Percentiles rank a stretch among this genome's conserved stretches.
Conservation (phyloP, 2,329 filamentous ascomycete species). For the Diaporthe sp. region DNA sequence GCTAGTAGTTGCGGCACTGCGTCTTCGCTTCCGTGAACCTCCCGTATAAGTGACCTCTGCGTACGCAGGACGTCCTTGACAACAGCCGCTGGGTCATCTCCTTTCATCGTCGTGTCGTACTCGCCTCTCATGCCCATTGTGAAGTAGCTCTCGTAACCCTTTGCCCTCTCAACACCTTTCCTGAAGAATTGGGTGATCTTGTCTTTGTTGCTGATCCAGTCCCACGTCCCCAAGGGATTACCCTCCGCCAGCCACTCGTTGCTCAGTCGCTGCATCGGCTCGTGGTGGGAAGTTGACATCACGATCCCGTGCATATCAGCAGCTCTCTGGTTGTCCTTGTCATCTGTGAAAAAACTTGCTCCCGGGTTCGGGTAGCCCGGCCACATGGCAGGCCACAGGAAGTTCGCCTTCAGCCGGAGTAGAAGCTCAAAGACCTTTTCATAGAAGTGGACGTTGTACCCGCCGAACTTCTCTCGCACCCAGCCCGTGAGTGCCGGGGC, state of each 20-base stretch:
- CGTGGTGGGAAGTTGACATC: constrained; percentile 75
- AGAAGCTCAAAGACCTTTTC: constrained; percentile 74
- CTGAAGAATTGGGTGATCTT: constrained; percentile 71
- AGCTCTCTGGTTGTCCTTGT: constrained; percentile 68
- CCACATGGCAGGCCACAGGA: constrained; percentile 79
- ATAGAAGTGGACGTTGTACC: constrained; percentile 68
- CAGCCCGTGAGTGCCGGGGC: constrained; percentile 63
- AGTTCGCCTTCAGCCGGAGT: constrained; percentile 73
- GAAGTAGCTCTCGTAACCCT: constrained; percentile 70
- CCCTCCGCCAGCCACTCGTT: constrained; percentile 58
- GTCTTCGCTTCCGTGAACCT: constrained; percentile 62
- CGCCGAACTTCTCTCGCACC: constrained; percentile 38
- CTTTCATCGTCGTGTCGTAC: constrained; percentile 66
- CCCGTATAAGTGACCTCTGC: constrained; percentile 67
- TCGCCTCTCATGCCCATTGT: constrained; percentile 73
- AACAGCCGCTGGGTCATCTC: constrained; percentile 64
- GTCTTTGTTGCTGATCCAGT: constrained; percentile 69
- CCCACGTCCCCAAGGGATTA: constrained; percentile 66
- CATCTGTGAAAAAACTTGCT: constrained; percentile 74
- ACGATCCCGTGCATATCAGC: constrained; percentile 76
- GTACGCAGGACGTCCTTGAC: constrained; percentile 68
- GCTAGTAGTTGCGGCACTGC: constrained; percentile 69
- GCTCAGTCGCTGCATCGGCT: constrained; percentile 74
- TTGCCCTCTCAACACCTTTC: constrained; percentile 67
- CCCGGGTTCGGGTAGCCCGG: constrained; percentile 61